Evolutionary conservation across 257 asterid species (phyloP).

Genomic region (Penstemon davidsonii): DNA sequence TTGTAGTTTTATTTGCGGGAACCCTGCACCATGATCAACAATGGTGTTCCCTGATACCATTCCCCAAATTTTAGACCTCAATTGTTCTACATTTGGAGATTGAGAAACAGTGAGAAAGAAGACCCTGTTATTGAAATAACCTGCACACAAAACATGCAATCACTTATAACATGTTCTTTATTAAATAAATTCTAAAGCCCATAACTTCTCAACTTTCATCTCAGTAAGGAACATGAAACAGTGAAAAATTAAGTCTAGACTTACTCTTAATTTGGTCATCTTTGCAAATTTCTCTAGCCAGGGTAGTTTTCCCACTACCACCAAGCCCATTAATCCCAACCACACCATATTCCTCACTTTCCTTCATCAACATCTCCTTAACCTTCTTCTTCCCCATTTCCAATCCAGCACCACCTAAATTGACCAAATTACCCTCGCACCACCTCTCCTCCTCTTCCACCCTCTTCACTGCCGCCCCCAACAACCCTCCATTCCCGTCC

Average conservation of each 20-base stretch:
- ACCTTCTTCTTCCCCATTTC: slow-evolving; percentile 75
- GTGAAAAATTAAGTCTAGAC: slow-evolving; percentile 9
- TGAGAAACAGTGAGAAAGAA: slow-evolving; percentile 83
- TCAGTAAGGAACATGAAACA: no score
- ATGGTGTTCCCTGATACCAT: slow-evolving; percentile 51
- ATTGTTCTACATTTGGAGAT: slow-evolving; percentile 82
- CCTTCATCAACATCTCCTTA: slow-evolving; percentile 61
- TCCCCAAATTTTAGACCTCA: slow-evolving; percentile 58
- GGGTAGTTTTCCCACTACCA: slow-evolving; percentile 91
- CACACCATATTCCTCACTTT: slow-evolving; percentile 34
- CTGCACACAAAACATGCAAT: slow-evolving; percentile 40
- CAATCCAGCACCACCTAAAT: slow-evolving; percentile 64
- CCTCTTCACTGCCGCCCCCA: slow-evolving; percentile 80
- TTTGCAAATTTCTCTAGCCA: slow-evolving; percentile 79
- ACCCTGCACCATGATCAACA: slow-evolving; percentile 23
- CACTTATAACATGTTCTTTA: not conserved
- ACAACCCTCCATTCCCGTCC: slow-evolving; percentile 55
- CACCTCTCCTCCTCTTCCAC: slow-evolving; percentile 68
- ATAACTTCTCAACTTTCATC: no score
- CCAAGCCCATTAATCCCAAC: slow-evolving; percentile 83
- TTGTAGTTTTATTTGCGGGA: slow-evolving; percentile 41
- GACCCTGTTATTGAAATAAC: slow-evolving; percentile 58
- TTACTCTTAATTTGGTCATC: slow-evolving; percentile 68
- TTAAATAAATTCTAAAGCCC: no score
- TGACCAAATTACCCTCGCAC: slow-evolving; percentile 61